Evolutionary conservation across 192 early-diverging fungal genomes (phyloP).

Genomic region (Coemansia sp.): DNA sequence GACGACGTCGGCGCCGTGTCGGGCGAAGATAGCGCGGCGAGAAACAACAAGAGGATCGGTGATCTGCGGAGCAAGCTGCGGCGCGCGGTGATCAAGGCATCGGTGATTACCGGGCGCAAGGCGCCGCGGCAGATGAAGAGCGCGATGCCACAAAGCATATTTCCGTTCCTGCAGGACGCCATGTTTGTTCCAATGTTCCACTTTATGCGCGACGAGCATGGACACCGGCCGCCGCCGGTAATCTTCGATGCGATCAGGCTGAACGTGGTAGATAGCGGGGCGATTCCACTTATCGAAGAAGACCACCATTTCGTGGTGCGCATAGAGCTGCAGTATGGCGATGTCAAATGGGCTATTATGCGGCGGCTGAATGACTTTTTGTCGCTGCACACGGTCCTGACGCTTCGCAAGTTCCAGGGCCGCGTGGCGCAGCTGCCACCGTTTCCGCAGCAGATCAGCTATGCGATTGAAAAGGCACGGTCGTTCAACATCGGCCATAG

Average conservation of each 20-base stretch:
- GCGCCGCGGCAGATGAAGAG: constrained; percentile 38
- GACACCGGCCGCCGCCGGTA: constrained; percentile 49
- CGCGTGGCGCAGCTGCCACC: constrained; percentile 41
- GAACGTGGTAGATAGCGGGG: constrained; percentile 22
- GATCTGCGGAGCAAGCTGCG: constrained; percentile 39
- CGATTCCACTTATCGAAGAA: constrained; percentile 13
- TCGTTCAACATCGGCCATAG: constrained; percentile 35
- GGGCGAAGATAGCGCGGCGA: constrained; percentile 9
- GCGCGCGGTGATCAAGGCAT: constrained; percentile 49
- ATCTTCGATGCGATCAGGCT: constrained; percentile 54
- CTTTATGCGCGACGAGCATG: constrained; percentile 54
- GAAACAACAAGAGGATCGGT: constrained; percentile 27
- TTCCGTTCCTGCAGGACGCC: constrained; percentile 54
- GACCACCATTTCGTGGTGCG: constrained; percentile 61
- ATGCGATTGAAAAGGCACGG: constrained; percentile 39
- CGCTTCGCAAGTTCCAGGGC: constrained; percentile 51
- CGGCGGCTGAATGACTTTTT: constrained; percentile 66
- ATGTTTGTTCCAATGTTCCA: constrained; percentile 56
- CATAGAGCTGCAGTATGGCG: constrained; percentile 74
- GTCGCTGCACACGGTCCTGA: constrained; percentile 61
- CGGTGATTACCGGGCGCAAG: constrained; percentile 41
- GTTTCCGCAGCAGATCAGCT: constrained; percentile 48
- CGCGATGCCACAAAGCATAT: constrained; percentile 32
- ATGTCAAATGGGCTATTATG: constrained; percentile 72
- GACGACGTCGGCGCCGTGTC: constrained; percentile 17